Base-by-base conservation (phyloP, 228 moss, liverwort and hornwort species). In the Sphagnum magellanicum region DNA sequence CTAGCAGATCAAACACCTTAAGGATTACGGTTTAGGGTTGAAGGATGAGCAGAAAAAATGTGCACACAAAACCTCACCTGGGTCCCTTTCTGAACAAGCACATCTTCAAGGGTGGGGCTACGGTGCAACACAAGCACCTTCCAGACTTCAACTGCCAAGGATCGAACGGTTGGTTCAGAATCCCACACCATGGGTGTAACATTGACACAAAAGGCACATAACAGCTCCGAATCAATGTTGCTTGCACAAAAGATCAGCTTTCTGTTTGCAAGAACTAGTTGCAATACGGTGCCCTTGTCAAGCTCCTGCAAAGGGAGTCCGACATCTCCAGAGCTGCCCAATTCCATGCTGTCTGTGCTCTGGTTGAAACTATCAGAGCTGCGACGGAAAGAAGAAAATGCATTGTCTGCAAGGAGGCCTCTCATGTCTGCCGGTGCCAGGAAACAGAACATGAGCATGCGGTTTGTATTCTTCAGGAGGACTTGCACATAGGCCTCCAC, bases 381-480 rank as follows among this genome's bases (percentile, higher is more conserved):
- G 74, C 78, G 83, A 67, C 77, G 70, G 74, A 80, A 81, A 64
- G 84, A 83, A n/a, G 48, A 50, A 11, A 63, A 53, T 50, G 63
- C 50, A 66, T 70, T 70, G 62, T 88, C 82, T 63, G 78, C 82
- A 55, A 65, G 58, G 52, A 71, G 50, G 15, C 67, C 86, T 68
- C 73, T 84, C 48, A 74, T 72, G 69, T 74, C 75, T 67, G 84
- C 72, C 73, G 79, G 65, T 57, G 79, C 82, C 72, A 91, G 75
- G 67, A 90, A 81, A 68, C 88, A 90, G 74, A 84, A 94, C 94
- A 98, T 94, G 50, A 98, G 82, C 98, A 98, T 94, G 47, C 98
- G 87, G 74, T 98, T 98, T 64, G 87, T 84, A 70, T 90, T 98
- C 75, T 90, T 98, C 73, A 98, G 61, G 58, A 98, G 81, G 61